Conservation (phyloP, 768 basidiomycete genomes). For the Lyophyllum shimeji region DNA sequence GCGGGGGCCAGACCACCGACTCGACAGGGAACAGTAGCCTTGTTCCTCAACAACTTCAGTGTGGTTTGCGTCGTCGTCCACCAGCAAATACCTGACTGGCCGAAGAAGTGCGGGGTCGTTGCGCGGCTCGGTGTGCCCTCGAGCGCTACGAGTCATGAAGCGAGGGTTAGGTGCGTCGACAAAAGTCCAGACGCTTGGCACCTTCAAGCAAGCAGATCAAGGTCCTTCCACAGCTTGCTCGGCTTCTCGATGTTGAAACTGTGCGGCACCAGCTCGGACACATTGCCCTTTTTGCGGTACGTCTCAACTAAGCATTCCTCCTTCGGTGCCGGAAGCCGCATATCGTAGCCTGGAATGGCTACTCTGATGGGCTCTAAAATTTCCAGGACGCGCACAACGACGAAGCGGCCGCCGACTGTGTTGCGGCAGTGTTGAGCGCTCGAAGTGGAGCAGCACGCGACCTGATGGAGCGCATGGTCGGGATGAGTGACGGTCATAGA, state of each 20-base stretch:
- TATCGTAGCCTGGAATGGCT: conserved; percentile 2
- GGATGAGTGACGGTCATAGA: not conserved
- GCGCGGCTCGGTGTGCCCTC: no score
- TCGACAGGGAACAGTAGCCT: no score
- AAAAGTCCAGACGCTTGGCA: no score
- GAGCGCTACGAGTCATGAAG: no score
- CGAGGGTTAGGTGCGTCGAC: no score
- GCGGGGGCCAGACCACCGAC: no score
- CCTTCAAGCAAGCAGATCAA: not conserved
- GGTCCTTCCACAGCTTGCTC: not conserved
- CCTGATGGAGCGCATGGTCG: not conserved
- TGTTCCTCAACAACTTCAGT: no score
- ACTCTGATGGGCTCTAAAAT: not conserved
- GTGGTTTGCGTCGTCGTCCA: no score
- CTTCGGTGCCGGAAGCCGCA: not conserved
- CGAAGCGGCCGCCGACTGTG: conserved; percentile 26
- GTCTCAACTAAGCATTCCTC: not conserved
- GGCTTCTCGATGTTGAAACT: not conserved
- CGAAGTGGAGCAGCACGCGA: conserved; percentile 3
- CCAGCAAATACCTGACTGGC: no score
- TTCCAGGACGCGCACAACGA: conserved; percentile 8
- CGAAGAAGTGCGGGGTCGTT: no score
- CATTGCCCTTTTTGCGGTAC: not conserved
- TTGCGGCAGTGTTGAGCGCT: conserved; percentile 15
- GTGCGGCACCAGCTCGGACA: not conserved